These are phyloP conservation scores for Suillus spraguei DNA, from an alignment of 768 basidiomycete species.

Conservation along the genomic window DNA sequence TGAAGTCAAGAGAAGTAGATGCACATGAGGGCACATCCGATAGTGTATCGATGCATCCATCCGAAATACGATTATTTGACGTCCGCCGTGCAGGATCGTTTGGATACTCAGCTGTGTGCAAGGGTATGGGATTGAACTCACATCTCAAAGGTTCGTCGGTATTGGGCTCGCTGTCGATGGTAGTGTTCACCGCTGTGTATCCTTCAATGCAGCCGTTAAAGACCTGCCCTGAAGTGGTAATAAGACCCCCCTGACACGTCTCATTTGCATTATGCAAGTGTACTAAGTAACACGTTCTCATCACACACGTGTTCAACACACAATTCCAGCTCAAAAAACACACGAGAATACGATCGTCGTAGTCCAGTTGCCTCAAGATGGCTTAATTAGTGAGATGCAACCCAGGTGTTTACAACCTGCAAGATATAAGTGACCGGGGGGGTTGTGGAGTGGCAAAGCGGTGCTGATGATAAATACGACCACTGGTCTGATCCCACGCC, in stretches of 20 bases:
- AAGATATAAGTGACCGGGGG: neutral
- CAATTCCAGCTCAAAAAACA: slow-evolving; percentile 11
- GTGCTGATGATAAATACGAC: slow-evolving; percentile 16
- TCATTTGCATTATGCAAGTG: slow-evolving; percentile 21
- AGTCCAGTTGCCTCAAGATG: neutral
- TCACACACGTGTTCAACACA: slow-evolving; percentile 13
- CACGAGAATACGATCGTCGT: neutral
- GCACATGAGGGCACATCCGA: slow-evolving; percentile 41
- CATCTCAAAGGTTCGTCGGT: slow-evolving; percentile 35
- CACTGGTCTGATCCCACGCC: neutral
- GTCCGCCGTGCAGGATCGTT: neutral
- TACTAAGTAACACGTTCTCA: neutral
- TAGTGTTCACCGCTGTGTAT: slow-evolving; percentile 14
- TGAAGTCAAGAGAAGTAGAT: slow-evolving; percentile 10
- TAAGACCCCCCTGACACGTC: slow-evolving; percentile 14
- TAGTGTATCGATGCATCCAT: slow-evolving; percentile 49
- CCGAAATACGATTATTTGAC: slow-evolving; percentile 17
- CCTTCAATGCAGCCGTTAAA: neutral
- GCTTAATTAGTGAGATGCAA: neutral
- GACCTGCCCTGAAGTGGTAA: slow-evolving; percentile 32
- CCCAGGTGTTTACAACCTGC: neutral
- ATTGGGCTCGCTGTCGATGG: slow-evolving; percentile 23
- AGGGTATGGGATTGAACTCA: slow-evolving; percentile 31
- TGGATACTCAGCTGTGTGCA: neutral
- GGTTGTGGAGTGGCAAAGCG: slow-evolving; percentile 11